Percentiles rank a stretch among this genome's conserved stretches.
phyloP scores from a whole-genome alignment of 2,329 filamentous ascomycete genomes.

The Triangularia verruculosa region DNA sequence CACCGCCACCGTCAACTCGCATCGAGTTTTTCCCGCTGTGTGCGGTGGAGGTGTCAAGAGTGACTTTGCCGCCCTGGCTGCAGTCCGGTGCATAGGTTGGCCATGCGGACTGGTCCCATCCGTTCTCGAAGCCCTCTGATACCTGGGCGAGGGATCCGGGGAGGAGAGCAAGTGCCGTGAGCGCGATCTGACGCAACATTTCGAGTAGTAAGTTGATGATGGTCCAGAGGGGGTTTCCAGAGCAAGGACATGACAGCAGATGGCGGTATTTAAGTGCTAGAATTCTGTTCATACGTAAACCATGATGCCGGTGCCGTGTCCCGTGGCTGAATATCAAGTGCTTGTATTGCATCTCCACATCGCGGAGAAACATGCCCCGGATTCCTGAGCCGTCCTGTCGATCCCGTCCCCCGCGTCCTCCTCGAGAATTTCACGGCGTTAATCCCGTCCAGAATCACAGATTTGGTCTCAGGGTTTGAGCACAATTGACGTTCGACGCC shows the following conservation, averaged over 20 bases:
- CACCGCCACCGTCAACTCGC: constrained; percentile 50
- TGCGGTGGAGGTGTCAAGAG: constrained; percentile 54
- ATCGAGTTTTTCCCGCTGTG: constrained; percentile 56
- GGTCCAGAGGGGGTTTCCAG: neutral
- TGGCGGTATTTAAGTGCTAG: neutral
- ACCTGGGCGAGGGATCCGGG: constrained; percentile 51
- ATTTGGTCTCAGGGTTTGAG: neutral
- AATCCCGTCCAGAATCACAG: neutral
- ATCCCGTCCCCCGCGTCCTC: neutral
- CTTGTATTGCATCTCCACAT: neutral
- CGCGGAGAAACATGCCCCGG: neutral
- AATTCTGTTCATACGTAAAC: neutral
- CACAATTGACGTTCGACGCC: no score
- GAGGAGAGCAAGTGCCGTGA: constrained; percentile 31
- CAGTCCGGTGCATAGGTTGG: constrained; percentile 58
- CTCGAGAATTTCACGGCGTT: neutral
- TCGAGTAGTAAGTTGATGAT: neutral
- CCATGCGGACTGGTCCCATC: constrained; percentile 57
- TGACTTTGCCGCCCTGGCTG: constrained; percentile 56
- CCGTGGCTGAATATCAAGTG: neutral
- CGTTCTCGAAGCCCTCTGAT: constrained; percentile 55
- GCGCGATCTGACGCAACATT: neutral
- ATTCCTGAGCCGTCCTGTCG: neutral
- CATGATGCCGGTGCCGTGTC: neutral
- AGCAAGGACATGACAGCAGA: neutral